Conservation (phyloP, 208 protist species). For the Leishmania guyanensis region DNA sequence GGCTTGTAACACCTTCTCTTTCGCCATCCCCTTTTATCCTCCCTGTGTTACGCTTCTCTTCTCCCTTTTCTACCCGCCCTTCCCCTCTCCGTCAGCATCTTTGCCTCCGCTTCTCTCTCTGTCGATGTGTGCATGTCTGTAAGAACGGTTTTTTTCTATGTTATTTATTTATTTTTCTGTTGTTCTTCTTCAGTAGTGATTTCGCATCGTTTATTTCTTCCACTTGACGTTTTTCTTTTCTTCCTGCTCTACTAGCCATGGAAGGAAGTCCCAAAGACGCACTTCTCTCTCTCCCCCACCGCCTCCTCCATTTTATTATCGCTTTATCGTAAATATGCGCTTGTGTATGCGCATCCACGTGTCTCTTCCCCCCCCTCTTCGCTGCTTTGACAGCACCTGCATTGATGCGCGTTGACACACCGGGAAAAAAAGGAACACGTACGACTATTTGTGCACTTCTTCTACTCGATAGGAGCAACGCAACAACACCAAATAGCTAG, state of each 20-base stretch:
- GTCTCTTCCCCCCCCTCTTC: background rate
- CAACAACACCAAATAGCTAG: background rate
- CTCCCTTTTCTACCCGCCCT: background rate
- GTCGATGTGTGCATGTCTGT: background rate
- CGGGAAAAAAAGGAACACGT: background rate
- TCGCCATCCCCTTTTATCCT: background rate
- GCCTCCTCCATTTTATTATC: background rate
- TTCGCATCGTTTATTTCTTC: background rate
- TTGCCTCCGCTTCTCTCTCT: background rate
- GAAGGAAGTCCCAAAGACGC: background rate
- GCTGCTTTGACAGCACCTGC: background rate
- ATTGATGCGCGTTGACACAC: background rate
- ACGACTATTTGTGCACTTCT: background rate
- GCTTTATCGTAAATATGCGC: background rate
- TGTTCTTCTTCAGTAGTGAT: background rate
- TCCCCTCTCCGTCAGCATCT: background rate
- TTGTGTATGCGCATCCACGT: background rate
- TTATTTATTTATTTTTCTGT: background rate
- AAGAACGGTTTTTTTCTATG: background rate
- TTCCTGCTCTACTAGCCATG: background rate
- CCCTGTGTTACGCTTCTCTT: background rate
- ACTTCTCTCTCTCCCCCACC: background rate
- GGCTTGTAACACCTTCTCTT: background rate
- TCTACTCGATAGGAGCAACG: background rate
- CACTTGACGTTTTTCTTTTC: background rate